These are phyloP conservation scores for Ploettnerulaceae sp. DNA, from an alignment of 2,329 filamentous ascomycete genomes.

Conservation along the genomic window DNA sequence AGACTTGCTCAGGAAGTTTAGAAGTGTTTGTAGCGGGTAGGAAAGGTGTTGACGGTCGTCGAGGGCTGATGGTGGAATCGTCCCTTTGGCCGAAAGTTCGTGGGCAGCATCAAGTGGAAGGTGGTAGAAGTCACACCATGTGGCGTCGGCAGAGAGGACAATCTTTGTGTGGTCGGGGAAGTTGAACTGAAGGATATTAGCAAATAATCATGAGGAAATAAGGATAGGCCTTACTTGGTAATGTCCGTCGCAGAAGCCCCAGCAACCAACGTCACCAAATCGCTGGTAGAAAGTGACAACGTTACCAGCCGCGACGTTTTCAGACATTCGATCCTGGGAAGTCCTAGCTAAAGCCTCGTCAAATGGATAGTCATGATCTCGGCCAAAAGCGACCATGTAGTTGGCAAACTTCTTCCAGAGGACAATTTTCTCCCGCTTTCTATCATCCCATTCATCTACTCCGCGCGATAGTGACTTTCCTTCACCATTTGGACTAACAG, in stretches of 20 bases:
- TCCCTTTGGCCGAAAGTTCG: conserved; percentile 58
- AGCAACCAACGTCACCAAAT: conserved; percentile 74
- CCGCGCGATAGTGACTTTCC: conserved; percentile 58
- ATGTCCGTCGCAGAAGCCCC: conserved; percentile 76
- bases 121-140: conserved; percentile 73
- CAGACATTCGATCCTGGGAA: conserved; percentile 22
- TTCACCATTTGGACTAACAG: conserved; percentile 52
- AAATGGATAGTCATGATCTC: conserved; percentile 56
- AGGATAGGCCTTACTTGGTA: conserved; percentile 52
- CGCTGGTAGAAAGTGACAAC: conserved; percentile 78
- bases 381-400: conserved; percentile 69
- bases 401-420: conserved; percentile 71
- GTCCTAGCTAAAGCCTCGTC: conserved; percentile 41
- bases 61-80: conserved; percentile 65
- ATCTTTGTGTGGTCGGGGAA: conserved; percentile 87
- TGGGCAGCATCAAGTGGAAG: conserved; percentile 66
- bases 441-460: conserved; percentile 59
- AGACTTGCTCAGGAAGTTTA: conserved; percentile 56
- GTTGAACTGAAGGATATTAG: conserved; percentile 57
- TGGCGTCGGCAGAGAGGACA: conserved; percentile 69
- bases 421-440: conserved; percentile 61
- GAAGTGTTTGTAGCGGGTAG: conserved; percentile 66
- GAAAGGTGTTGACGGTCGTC: conserved; percentile 67
- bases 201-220: neutral
- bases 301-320: conserved; percentile 42